A percentile compares a stretch with the other conserved stretches of the same genome.
Conservation (phyloP, 2,329 filamentous ascomycete genomes). For the Penicillium sp. region DNA sequence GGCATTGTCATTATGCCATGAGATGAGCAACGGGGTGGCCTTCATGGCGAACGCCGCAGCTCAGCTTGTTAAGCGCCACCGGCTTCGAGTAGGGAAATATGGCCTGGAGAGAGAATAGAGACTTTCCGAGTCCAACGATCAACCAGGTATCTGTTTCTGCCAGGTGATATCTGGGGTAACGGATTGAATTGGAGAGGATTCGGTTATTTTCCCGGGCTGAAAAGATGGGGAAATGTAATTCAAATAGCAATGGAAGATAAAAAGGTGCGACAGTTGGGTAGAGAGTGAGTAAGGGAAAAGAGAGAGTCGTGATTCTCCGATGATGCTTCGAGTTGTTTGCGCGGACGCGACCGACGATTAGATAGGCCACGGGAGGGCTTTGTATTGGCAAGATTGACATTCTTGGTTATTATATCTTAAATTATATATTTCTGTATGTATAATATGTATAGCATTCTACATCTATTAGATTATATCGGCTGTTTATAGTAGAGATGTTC, state of each 20-base stretch:
- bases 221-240: not conserved
- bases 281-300: not conserved
- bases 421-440: not conserved
- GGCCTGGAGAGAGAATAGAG: not conserved
- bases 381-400: not conserved
- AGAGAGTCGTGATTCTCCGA: constrained; percentile 16
- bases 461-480: not conserved
- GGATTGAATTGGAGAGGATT: constrained; percentile 1
- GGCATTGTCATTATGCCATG: constrained; percentile 96
- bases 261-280: not conserved
- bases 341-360: constrained; percentile 24
- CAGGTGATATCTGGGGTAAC: constrained; percentile 4
- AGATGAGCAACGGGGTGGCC: constrained; percentile 88
- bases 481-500: not conserved
- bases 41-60: constrained; percentile 59
- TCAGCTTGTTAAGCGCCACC: constrained; percentile 16
- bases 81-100: not conserved
- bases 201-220: not conserved
- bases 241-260: not conserved
- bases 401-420: not conserved
- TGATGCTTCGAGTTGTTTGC: constrained; percentile 25
- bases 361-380: constrained; percentile 6
- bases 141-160: constrained; percentile 6
- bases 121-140: constrained; percentile 5
- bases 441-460: not conserved